Evolutionary conservation across 2,329 filamentous ascomycete species (phyloP), one percentile per base, ranked within the genome.

Genomic region (Mycosphaerella arachidis): DNA sequence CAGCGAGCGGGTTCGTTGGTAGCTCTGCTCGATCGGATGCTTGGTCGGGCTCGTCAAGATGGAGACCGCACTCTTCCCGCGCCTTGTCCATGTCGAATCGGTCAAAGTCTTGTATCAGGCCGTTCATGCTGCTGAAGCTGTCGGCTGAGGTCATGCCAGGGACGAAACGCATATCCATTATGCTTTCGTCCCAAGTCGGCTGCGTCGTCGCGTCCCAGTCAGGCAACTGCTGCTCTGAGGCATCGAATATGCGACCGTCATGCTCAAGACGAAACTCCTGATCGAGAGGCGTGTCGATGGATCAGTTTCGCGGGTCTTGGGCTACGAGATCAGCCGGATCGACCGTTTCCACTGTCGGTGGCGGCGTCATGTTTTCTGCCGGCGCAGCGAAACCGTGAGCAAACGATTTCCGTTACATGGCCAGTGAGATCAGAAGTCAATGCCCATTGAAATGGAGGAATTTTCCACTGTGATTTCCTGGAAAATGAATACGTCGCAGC

Each of bases 321-420:
- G 55, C 20, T 7, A 48, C 31, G 6, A 59, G 52, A 52, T 59
- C 52, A 27, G 57, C 57, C 30, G 57, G 57, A 51, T 59, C 55
- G 8, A 59, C 57, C 4, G 57, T 59, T 3, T 55, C 31, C 30
- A 33, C 3, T 35, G 29, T 30, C 16, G 13, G 16, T 46, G 37
- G 37, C 35, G 40, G 51, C 27, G 51, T 31, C 51, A 53, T 18
- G n/a, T 48, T 12, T 13, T 27, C 20, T 27, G 46, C 8, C 7
- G 18, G 9, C 12, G 46, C 46, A 20, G 20, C 20, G 29, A 48
- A 48, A 27, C 46, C 46, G 27, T 9, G 13, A 43, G 37, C 37
- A n/a, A 43, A 43, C 37, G n/a, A 2, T 43, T 16, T 43, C n/a
- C 37, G 37, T 43, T 12, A 43, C 37, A 43, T 43, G 12, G 37